phyloP scores from a whole-genome alignment of 1,139 yeast species.

The Debaryomycetaceae sp. region DNA sequence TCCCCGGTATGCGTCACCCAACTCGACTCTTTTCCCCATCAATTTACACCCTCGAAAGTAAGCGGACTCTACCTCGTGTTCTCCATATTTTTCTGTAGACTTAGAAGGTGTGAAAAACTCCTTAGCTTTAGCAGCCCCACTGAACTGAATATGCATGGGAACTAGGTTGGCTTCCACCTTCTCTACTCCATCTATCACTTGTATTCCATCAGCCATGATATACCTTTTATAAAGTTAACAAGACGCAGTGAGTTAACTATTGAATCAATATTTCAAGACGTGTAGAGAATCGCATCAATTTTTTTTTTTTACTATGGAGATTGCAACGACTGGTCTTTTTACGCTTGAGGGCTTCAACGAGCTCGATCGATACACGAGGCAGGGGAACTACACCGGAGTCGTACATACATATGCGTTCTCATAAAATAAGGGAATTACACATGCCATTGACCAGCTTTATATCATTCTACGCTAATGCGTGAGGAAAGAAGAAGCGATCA shows the following conservation, averaged over 20 bases:
- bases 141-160: slow-evolving; percentile 38
- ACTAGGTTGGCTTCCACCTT: slow-evolving; percentile 27
- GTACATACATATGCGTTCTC: no score
- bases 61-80: slow-evolving; percentile 20
- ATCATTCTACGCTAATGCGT: no score
- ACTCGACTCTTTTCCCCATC: slow-evolving; percentile 24
- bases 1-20: slow-evolving; percentile 22
- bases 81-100: slow-evolving; percentile 11
- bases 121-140: slow-evolving; percentile 36
- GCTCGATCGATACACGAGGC: no score
- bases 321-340: not conserved
- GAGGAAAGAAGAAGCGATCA: no score
- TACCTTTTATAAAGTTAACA: not conserved
- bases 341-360: no score
- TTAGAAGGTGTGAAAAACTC: slow-evolving; percentile 38
- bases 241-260: not conserved
- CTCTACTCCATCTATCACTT: slow-evolving; percentile 7
- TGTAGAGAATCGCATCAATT: not conserved
- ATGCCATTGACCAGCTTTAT: no score
- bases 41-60: slow-evolving; percentile 41
- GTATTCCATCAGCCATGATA: slow-evolving; percentile 12
- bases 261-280: not conserved
- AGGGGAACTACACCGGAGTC: no score
- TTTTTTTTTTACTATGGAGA: not conserved
- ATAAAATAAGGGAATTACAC: no score